Evolutionary conservation across 2,329 filamentous ascomycete species (phyloP), one percentile per base, ranked within the genome.

Genomic region (Amauroascus verrucosus): DNA sequence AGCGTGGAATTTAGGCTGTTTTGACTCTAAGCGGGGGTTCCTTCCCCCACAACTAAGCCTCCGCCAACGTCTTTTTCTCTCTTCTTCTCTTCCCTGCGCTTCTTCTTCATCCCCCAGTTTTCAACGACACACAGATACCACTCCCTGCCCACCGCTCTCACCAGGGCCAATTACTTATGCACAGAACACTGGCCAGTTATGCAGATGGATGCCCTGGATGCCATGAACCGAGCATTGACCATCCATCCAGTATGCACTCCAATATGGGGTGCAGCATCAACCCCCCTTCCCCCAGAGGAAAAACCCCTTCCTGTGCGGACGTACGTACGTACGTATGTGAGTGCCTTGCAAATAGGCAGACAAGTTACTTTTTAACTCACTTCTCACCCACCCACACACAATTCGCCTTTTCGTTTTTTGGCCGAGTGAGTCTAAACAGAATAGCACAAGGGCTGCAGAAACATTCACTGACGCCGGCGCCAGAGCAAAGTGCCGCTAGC

Each of bases 251-350:
- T 16, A 30, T 38, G 30, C 46, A 38, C 11, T 48, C 20, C 30
- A 24, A 26, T 48, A 48, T 48, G 46, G 46, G 46, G 46, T 48
- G 26, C 46, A 48, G 30, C 28, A 48, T 2, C 24, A 48, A 6
- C 13, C 1, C 22, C n/a, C n/a, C n/a, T n/a, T n/a, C n/a, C n/a
- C n/a, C 41, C 41, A 13, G 41, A 16, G 13, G 13, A 13, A 24
- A 24, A 4, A 43, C 20, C 2, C 14, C 3, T n/a, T 7, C 37
- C 40, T 43, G 33, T 35, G 33, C 11, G 33, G 6, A 35, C 33
- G 8, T 35, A n/a, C n/a, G 33, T 18, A 9, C 6, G n/a, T 38
- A 14, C n/a, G 35, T 38, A n/a, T 14, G 9, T 35, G 8, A 16
- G 35, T 38, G 35, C 35, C 35, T n/a, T 38, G 35, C 35, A 38